Percentiles rank a stretch among this genome's conserved stretches.
Evolutionary conservation across 306 rosid species (phyloP).

Genomic region (Fragaria ananassa): DNA sequence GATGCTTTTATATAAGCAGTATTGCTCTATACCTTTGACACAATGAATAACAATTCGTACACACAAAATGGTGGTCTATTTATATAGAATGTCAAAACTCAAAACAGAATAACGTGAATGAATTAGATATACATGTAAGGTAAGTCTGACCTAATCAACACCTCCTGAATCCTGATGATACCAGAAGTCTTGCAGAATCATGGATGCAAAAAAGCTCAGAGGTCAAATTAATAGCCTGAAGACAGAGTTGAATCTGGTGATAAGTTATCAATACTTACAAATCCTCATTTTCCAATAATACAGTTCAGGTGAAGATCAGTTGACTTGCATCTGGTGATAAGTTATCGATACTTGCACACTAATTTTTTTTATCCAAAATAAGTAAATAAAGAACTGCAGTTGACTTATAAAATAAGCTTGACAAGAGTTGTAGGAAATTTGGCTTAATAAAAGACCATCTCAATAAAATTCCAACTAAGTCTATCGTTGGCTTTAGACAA

Average conservation of each 20-base stretch:
- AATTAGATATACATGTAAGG: conserved; percentile 8
- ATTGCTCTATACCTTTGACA: not conserved
- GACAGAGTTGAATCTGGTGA: conserved; percentile 21
- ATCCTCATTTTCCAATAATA: not conserved
- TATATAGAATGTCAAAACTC: not conserved
- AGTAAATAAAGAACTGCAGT: too few species aligned
- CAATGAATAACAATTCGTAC: not conserved
- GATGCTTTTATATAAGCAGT: not conserved
- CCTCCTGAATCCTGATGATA: conserved; percentile 38
- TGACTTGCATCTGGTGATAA: too few species aligned
- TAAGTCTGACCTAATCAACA: conserved; percentile 55
- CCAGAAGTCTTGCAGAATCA: conserved; percentile 90
- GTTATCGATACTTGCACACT: too few species aligned
- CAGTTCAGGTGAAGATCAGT: not conserved
- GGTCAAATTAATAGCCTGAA: conserved; percentile 68
- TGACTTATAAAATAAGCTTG: too few species aligned
- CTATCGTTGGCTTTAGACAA: too few species aligned
- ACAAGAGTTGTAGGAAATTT: too few species aligned
- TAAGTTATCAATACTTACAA: not conserved
- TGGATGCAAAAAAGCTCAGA: conserved; percentile 89
- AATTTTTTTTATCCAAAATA: too few species aligned
- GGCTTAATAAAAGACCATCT: too few species aligned
- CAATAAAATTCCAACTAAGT: too few species aligned
- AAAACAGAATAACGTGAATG: conserved; percentile 23
- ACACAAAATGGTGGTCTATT: not conserved